Base-by-base conservation (phyloP, 352 stramenopile species). In the Phytopythium ostracodes region DNA sequence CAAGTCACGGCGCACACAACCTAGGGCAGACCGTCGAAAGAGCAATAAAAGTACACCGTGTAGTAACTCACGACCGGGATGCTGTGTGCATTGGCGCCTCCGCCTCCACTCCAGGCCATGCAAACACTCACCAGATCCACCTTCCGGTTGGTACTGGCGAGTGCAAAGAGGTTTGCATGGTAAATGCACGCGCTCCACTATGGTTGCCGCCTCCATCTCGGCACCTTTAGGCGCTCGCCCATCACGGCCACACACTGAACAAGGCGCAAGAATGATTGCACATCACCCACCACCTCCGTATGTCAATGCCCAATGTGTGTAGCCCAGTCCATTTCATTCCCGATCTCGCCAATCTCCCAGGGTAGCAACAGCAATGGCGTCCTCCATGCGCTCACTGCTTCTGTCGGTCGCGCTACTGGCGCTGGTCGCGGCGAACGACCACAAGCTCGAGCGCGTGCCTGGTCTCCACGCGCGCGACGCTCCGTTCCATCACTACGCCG, bases 401-500 rank as follows among this genome's bases (percentile, higher is more conserved):
- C 56, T 73, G 40, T 36, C 75, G 51, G 65, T 31, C 2, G 25
- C 61, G 38, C 51, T 77, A 55, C 53, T 52, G 27, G 38, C 51
- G 17, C 27, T 57, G 12, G 46, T 58, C 52, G 63, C 59, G 36
- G 71, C 68, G 49, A 63, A 79, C 25, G 65, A 62, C 24, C 78
- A 90, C 56, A 62, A 74, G 9, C 73, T 89, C 25, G 64, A 63
- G 29, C 63, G 73, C 53, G 71, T 90, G n/a, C 81, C 81, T 4
- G 73, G 75, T 35, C 71, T 87, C 60, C 71, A 72, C 55, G 55
- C 69, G 20, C 14, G 36, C n/a, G 68, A 77, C 47, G 67, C 88
- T 24, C 55, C 72, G 7, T 91, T 91, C 67, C 62, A 70, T 25
- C 82, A 91, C 59, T 89, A 71, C 44, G 78, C 78, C 12, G 82